Base-by-base conservation (phyloP, 306 rosid species). In the Quercus alba region DNA sequence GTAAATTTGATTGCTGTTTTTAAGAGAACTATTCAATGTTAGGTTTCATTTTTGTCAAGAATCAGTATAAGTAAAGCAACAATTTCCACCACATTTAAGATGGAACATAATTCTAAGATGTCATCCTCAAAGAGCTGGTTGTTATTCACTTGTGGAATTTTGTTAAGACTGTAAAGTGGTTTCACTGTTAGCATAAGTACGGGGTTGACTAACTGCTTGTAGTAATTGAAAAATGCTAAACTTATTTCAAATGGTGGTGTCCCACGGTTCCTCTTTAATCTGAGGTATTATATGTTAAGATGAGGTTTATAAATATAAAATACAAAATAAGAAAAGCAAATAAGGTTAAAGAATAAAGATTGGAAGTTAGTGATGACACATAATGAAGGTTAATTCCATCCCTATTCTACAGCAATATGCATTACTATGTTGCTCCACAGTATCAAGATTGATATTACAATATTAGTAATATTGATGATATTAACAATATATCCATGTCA, bases 1-100 rank as follows among this genome's bases (percentile, higher is more conserved):
- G 99, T 96, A 91, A 78, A 57, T 26, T 35, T 72, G 20, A 26
- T 5, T 21, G 11, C 31, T 57, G 18, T 15, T 66, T 26, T 46
- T 75, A 26, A 64, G 23, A 61, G 28, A 44, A 72, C 67, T 21
- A 44, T 28, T 25, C 12, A 38, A 15, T 52, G 25, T 58, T 33
- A 17, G 33, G 76, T 44, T 33, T 66, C n/a, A 21, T 20, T 44
- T 30, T 2, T 9, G 6, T 49, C 25, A 49, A 75, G n/a, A 19
- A 20, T 62, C 17, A 0, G 13, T 56, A 19, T 30, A 55, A 6
- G 9, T 30, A 17, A 30, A 38, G 75, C 25, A 33, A 49, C 30
- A 70, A 19, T 4, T 33, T 56, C 33, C 35, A 56, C 54, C 23
- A 15, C 41, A 20, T 13, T 49, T 49, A 26, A 52, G 38, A 56